These are phyloP conservation scores for Daldinia sp. DNA, from an alignment of 2,329 filamentous ascomycete genomes.

Conservation along the genomic window DNA sequence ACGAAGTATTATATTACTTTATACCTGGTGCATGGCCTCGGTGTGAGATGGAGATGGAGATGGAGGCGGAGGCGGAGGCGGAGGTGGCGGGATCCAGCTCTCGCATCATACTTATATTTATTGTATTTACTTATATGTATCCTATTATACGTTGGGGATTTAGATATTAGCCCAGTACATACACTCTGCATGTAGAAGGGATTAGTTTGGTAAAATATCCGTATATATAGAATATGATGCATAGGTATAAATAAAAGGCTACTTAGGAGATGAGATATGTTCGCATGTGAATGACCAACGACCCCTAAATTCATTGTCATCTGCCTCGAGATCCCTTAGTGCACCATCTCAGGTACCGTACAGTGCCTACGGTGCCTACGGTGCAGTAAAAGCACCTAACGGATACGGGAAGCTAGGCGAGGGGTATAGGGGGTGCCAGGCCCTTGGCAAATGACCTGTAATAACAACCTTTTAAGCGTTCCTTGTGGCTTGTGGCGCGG, in stretches of 20 bases:
- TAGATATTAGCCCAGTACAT: no score
- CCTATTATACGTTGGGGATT: no score
- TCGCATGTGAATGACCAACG: neutral
- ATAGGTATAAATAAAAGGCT: neutral
- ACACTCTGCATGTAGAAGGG: neutral
- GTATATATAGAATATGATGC: neutral
- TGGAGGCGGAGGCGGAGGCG: no score
- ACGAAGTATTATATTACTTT: no score
- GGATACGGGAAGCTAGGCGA: neutral
- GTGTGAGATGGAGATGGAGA: no score
- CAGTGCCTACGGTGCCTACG: neutral
- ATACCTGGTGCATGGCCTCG: no score
- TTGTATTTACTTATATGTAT: no score
- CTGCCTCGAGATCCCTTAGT: no score
- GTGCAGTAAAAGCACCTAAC: neutral
- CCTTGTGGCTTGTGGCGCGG: conserved; percentile 31
- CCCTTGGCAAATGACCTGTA: conserved; percentile 26
- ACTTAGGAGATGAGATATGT: neutral
- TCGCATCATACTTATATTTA: neutral
- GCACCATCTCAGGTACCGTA: neutral
- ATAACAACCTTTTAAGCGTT: conserved; percentile 3
- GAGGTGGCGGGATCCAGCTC: neutral
- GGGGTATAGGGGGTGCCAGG: conserved; percentile 13
- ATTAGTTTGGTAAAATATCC: neutral
- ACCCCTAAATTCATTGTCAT: neutral